Conservation (phyloP, 495 filamentous ascomycete genomes). For the Trichodelitschia bisporula region DNA sequence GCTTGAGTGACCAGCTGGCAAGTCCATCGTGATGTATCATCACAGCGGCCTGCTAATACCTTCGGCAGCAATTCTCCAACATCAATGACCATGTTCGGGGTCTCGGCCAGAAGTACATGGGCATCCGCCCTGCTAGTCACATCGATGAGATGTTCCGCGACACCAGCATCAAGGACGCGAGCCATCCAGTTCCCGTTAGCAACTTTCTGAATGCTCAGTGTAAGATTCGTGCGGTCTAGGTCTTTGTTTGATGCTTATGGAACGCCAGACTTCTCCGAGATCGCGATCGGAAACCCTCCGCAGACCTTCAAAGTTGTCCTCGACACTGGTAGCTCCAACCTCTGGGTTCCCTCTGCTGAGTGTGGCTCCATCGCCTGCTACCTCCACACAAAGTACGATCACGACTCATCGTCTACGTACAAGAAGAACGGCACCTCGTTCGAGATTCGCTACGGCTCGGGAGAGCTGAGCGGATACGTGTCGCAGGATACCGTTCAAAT, state of each 20-base stretch:
- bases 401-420: slow-evolving; percentile 70
- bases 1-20: slow-evolving; percentile 79
- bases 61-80: slow-evolving; percentile 45
- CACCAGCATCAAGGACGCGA: slow-evolving; percentile 33
- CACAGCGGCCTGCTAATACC: slow-evolving; percentile 1
- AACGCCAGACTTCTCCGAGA: slow-evolving; percentile 76
- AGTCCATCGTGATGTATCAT: slow-evolving; percentile 8
- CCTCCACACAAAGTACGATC: slow-evolving; percentile 91
- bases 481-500: slow-evolving; percentile 70
- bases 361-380: slow-evolving; percentile 97
- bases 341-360: slow-evolving; percentile 83
- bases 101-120: slow-evolving; percentile 88
- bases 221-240: slow-evolving; percentile 22
- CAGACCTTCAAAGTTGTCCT: slow-evolving; percentile 96
- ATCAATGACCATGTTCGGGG: slow-evolving; percentile 58
- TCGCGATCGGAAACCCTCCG: slow-evolving; percentile 72
- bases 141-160: slow-evolving; percentile 56
- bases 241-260: neutral
- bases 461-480: slow-evolving; percentile 80
- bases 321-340: slow-evolving; percentile 95
- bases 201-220: slow-evolving; percentile 99
- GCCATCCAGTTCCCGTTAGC: slow-evolving; percentile 67
- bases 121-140: slow-evolving; percentile 43
- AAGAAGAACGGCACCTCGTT: slow-evolving; percentile 81
- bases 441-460: slow-evolving; percentile 89